A percentile compares a stretch with the other conserved stretches of the same genome.
These are phyloP conservation scores for Diddensiella transvaalensis DNA, from an alignment of 805 yeast species.

Conservation along the genomic window DNA sequence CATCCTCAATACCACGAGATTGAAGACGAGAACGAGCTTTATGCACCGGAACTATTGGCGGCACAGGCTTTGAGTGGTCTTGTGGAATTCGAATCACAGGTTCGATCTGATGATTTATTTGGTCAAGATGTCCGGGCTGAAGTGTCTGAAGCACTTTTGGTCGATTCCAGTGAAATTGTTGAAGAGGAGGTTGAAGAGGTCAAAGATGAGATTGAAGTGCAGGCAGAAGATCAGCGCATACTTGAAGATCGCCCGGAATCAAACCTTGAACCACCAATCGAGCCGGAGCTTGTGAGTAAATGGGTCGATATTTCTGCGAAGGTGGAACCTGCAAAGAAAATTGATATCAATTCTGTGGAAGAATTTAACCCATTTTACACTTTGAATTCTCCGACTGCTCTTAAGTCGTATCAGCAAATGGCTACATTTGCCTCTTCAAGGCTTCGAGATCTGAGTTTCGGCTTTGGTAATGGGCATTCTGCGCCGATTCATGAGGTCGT, in stretches of 20 bases:
- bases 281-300: too few relatives aligned
- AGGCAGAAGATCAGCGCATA: constrained; percentile 10
- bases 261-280: too few relatives aligned
- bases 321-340: background rate
- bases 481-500: background rate
- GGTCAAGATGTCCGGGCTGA: constrained; percentile 10
- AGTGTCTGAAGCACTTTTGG: constrained; percentile 7
- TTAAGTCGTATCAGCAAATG: constrained; percentile 9
- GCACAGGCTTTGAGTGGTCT: constrained; percentile 1
- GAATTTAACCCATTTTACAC: constrained; percentile 5
- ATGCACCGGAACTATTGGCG: constrained; percentile 6
- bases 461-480: constrained; percentile 2
- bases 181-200: constrained; percentile 17
- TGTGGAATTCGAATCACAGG: constrained; percentile 3
- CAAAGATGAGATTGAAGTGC: constrained; percentile 16
- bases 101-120: background rate
- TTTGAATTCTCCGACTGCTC: background rate
- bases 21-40: background rate
- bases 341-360: background rate
- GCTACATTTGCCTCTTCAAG: constrained; percentile 3
- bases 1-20: background rate
- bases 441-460: constrained; percentile 6
- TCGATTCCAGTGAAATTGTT: constrained; percentile 9
- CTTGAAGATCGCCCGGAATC: constrained; percentile 9
- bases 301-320: constrained; percentile 3